These are phyloP conservation scores for Claviceps pusilla DNA, from an alignment of 2,329 filamentous ascomycete species.

Conservation along the genomic window DNA sequence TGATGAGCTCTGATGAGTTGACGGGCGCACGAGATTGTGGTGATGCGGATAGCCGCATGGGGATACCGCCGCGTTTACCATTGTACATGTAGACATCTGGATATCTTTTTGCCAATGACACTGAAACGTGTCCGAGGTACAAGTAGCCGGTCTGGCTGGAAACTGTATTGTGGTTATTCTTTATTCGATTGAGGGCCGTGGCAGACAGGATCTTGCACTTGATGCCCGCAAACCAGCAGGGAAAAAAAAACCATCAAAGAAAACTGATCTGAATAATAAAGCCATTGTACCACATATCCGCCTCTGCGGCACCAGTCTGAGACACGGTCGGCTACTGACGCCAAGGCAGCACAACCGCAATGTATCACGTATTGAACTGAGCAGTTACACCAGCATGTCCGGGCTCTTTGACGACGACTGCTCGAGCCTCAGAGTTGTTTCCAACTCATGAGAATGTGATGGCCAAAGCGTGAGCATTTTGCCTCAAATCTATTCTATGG, in stretches of 20 bases:
- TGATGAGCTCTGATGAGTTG: not conserved
- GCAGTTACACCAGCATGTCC: not conserved
- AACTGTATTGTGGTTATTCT: not conserved
- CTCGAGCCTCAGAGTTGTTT: no score
- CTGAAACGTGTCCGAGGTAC: not conserved
- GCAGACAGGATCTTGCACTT: not conserved
- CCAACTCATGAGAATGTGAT: no score
- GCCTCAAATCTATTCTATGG: no score
- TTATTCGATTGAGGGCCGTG: not conserved
- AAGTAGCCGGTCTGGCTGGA: not conserved
- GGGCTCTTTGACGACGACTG: no score
- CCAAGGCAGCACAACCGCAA: not conserved
- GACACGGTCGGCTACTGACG: not conserved
- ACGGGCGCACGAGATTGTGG: not conserved
- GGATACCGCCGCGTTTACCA: not conserved
- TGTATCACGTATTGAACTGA: not conserved
- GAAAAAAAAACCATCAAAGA: not conserved
- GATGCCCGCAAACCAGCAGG: no score
- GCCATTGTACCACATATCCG: not conserved
- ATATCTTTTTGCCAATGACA: not conserved
- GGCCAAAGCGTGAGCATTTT: no score
- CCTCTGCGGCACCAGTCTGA: not conserved
- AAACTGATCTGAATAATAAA: not conserved
- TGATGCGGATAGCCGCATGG: not conserved
- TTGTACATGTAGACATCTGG: no score